phyloP scores from a whole-genome alignment of 352 stramenopile genomes.

The Globisporangium acanthophoron region DNA sequence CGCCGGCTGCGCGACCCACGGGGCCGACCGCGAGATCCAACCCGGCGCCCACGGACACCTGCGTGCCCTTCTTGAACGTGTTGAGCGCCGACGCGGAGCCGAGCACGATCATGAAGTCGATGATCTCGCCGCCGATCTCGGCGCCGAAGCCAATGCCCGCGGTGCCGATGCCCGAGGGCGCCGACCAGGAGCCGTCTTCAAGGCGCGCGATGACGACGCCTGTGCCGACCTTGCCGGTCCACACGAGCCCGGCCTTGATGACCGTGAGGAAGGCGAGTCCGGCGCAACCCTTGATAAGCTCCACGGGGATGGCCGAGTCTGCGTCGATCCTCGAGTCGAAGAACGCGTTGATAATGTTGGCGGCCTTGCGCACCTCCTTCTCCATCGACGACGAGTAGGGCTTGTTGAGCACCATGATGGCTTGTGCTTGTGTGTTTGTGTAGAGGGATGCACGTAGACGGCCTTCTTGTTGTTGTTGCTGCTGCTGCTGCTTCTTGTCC shows the following conservation, averaged over 20 bases:
- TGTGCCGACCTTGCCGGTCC: constrained; percentile 79
- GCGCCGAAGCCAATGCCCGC: constrained; percentile 77
- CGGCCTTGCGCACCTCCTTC: constrained; percentile 79
- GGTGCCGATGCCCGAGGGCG: constrained; percentile 77
- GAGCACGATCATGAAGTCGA: constrained; percentile 88
- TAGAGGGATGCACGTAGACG: too few relatives aligned
- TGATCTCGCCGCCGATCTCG: constrained; percentile 81
- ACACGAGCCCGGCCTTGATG: constrained; percentile 81
- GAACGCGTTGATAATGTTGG: constrained; percentile 81
- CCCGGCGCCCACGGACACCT: constrained; percentile 73
- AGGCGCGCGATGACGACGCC: constrained; percentile 75
- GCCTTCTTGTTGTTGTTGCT: too few relatives aligned
- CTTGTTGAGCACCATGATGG: constrained; percentile 75
- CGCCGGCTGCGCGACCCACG: constrained; percentile 57
- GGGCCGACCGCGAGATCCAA: constrained; percentile 74
- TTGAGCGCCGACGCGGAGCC: constrained; percentile 64
- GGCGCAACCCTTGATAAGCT: constrained; percentile 71
- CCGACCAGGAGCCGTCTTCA: constrained; percentile 80
- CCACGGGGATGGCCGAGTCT: constrained; percentile 71
- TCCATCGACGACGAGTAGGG: constrained; percentile 86
- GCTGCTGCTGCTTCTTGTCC: too few relatives aligned
- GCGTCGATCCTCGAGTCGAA: constrained; percentile 69
- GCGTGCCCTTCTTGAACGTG: constrained; percentile 81
- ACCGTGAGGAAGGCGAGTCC: constrained; percentile 85
- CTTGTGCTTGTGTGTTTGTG: not conserved